Evolutionary conservation across 1,284 basidiomycete genomes (phyloP).

Genomic region (Leccinum subrobustum): DNA sequence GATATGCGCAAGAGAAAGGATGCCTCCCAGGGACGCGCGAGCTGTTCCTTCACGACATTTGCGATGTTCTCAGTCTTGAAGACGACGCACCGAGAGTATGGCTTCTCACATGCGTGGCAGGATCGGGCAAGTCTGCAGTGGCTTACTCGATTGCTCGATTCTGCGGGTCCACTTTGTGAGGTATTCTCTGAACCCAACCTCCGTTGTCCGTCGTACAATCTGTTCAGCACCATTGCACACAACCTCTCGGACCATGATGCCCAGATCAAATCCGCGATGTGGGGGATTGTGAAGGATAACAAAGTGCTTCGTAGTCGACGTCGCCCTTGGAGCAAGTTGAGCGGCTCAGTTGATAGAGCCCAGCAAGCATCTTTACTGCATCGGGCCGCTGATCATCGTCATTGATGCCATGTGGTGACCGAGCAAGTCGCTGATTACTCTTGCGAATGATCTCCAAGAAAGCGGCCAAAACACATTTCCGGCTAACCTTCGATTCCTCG

Average conservation of each 20-base stretch:
- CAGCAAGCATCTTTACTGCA: neutral
- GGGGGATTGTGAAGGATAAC: neutral
- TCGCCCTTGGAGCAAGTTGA: neutral
- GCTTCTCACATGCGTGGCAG: neutral
- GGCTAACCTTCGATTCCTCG: neutral
- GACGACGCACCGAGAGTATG: neutral
- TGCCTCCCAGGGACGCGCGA: neutral
- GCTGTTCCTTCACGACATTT: neutral
- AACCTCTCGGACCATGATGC: neutral
- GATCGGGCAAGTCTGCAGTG: neutral
- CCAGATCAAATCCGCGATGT: neutral
- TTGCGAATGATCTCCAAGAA: neutral
- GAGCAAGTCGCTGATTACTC: neutral
- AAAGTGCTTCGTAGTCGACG: neutral
- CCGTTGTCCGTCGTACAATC: neutral
- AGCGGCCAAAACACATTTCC: neutral
- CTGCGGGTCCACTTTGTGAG: neutral
- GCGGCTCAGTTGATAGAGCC: neutral
- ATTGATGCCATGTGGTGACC: neutral
- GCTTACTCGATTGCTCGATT: neutral
- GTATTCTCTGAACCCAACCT: too few relatives aligned
- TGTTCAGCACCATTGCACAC: neutral
- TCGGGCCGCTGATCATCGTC: neutral
- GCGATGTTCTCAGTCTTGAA: neutral
- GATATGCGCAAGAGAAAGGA: neutral